A percentile compares a stretch with the other conserved stretches of the same genome.
phyloP scores from a whole-genome alignment of 768 basidiomycete species.

The Udeniomyces megalosporus region DNA sequence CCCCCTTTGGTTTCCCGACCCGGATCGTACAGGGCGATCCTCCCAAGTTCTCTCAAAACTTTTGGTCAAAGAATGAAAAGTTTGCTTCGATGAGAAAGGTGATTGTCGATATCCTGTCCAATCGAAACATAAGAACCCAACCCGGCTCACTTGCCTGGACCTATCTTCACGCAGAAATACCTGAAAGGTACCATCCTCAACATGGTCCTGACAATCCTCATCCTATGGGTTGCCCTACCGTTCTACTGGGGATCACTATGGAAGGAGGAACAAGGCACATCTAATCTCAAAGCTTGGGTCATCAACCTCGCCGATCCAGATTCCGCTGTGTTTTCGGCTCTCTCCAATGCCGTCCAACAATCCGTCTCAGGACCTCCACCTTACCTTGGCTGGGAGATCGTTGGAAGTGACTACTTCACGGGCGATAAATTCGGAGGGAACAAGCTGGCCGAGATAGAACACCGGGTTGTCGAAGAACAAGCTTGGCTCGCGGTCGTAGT shows the following conservation, averaged over 20 bases:
- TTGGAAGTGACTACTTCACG: constrained; percentile 19
- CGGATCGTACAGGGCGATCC: too few species aligned
- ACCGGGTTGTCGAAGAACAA: constrained; percentile 31
- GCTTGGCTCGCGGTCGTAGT: constrained; percentile 37
- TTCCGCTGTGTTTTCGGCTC: constrained; percentile 24
- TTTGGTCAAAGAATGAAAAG: too few species aligned
- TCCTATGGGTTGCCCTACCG: too few species aligned
- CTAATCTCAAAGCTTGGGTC: constrained; percentile 32
- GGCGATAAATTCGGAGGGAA: neutral
- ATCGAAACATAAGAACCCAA: too few species aligned
- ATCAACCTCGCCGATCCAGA: constrained; percentile 32
- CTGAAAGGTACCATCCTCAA: too few species aligned
- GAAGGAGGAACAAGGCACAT: constrained; percentile 24
- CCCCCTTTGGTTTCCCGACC: too few species aligned
- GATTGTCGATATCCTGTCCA: too few species aligned
- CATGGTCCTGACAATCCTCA: too few species aligned
- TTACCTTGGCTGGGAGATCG: constrained; percentile 24
- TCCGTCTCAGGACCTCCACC: constrained; percentile 18
- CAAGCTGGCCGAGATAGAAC: constrained; percentile 25
- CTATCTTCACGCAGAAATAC: too few species aligned
- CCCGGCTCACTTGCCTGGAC: too few species aligned
- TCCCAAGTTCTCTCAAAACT: too few species aligned
- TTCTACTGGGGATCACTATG: constrained; percentile 26
- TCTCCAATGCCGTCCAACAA: constrained; percentile 14
- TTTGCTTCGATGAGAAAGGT: too few species aligned